phyloP scores from a whole-genome alignment of 129 eudicot species.

The Pittosporum tobira region DNA sequence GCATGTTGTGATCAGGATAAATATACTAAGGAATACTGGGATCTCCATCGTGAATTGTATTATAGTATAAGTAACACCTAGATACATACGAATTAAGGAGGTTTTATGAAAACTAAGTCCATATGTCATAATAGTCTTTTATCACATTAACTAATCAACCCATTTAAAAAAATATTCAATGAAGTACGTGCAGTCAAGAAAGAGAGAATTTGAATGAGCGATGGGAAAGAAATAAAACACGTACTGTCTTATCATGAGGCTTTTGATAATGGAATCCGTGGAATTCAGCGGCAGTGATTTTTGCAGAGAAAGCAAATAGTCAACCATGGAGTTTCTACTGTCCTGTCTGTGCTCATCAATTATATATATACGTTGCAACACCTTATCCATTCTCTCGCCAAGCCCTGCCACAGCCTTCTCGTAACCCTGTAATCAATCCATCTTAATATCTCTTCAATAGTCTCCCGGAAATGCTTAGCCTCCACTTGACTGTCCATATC shows the following conservation, averaged over 20 bases:
- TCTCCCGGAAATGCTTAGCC: constrained; percentile 13
- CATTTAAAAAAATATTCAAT: too few species aligned
- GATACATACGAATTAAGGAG: too few species aligned
- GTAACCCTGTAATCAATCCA: constrained; percentile 28
- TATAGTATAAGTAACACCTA: too few species aligned
- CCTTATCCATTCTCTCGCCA: constrained; percentile 8
- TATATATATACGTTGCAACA: constrained; percentile 9
- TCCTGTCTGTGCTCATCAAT: constrained; percentile 21
- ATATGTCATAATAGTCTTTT: too few species aligned
- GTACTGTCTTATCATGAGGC: constrained; percentile 16
- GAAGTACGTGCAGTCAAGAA: too few species aligned
- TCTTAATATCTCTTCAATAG: constrained; percentile 15
- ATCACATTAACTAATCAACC: too few species aligned
- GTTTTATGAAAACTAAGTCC: too few species aligned
- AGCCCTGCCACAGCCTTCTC: constrained; percentile 4
- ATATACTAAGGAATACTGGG: too few species aligned
- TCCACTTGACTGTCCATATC: constrained; percentile 11
- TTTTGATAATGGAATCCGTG: constrained; percentile 24
- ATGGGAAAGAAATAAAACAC: not conserved
- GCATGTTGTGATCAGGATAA: too few species aligned
- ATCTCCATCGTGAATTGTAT: too few species aligned
- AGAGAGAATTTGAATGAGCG: too few species aligned
- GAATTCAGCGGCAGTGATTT: constrained; percentile 22
- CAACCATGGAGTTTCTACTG: constrained; percentile 21
- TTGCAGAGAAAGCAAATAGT: constrained; percentile 26